Evolutionary conservation across 2,329 filamentous ascomycete species (phyloP), one percentile per base, ranked within the genome.

Genomic region (Alternaria gansuensis): DNA sequence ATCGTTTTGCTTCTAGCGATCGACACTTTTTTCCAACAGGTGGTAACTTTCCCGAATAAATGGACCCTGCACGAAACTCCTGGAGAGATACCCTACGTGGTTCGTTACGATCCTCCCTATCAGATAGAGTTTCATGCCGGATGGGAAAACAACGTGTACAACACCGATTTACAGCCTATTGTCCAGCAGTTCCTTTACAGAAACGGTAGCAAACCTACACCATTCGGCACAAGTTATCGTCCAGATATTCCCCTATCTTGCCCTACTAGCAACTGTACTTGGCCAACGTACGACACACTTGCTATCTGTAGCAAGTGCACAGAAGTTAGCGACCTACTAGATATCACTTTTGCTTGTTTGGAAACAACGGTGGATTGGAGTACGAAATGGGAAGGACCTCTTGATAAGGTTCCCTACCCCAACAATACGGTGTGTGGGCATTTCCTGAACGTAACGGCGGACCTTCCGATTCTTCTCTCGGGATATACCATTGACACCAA

Each of bases 21-120:
- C 8, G 73, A 75, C 29, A 67, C 71, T 1, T 74, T 75, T 33
- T 74, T 75, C 28, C 74, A 75, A 29, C 71, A 75, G 36, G 65
- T 76, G 0, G n/a, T n/a, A n/a, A n/a, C n/a, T n/a, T n/a, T n/a
- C n/a, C n/a, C n/a, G n/a, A n/a, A n/a, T n/a, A n/a, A n/a, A n/a
- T n/a, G n/a, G n/a, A n/a, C n/a, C n/a, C n/a, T n/a, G n/a, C n/a
- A n/a, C n/a, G n/a, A n/a, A n/a, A n/a, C n/a, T n/a, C n/a, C n/a
- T n/a, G n/a, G n/a, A n/a, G n/a, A n/a, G n/a, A n/a, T n/a, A n/a
- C n/a, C n/a, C n/a, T n/a, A n/a, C n/a, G 31, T 34, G 14, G 14
- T 34, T n/a, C 33, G 33, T 34, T 34, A 34, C 11, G 33, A 34
- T 4, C 33, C 33, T n/a, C 33, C 33, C 11, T 34, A 34, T 6